Conservation (phyloP, 2,329 filamentous ascomycete species). For the Graphilbum fragrans region DNA sequence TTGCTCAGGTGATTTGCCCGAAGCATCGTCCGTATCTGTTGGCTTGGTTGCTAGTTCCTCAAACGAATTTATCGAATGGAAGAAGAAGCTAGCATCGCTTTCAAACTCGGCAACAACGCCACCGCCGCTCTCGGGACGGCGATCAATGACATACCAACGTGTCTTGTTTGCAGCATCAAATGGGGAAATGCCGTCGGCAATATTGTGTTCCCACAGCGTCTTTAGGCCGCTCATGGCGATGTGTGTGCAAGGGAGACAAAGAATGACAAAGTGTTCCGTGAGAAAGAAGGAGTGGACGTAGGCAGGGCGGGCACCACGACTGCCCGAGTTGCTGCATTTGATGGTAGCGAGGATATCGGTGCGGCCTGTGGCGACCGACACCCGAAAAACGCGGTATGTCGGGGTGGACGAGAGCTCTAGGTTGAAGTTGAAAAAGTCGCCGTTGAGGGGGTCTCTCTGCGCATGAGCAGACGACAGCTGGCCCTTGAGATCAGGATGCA, state of each 20-base stretch:
- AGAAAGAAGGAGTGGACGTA: conserved; percentile 81
- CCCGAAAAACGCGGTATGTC: conserved; percentile 59
- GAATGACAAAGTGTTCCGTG: conserved; percentile 55
- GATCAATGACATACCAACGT: conserved; percentile 66
- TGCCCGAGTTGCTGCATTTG: conserved; percentile 21
- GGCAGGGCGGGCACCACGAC: conserved; percentile 30
- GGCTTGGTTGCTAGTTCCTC: conserved; percentile 36
- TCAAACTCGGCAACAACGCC: conserved; percentile 58
- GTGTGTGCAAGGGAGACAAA: conserved; percentile 61
- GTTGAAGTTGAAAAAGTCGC: conserved; percentile 75
- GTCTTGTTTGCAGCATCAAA: conserved; percentile 46
- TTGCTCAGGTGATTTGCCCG: neutral
- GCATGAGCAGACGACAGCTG: conserved; percentile 59
- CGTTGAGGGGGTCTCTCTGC: conserved; percentile 56
- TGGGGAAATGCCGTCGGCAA: conserved; percentile 54
- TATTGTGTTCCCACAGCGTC: conserved; percentile 52
- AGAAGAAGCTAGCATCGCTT: conserved; percentile 60
- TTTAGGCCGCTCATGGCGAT: conserved; percentile 43
- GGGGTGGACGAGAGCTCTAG: conserved; percentile 45
- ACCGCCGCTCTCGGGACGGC: conserved; percentile 35
- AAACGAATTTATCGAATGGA: conserved; percentile 69
- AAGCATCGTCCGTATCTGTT: neutral
- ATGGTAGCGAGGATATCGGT: conserved; percentile 54
- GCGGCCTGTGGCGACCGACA: conserved; percentile 45
- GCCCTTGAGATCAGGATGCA: conserved; percentile 60